A percentile compares a stretch with the other conserved stretches of the same genome.
These are phyloP conservation scores for Acarospora socialis DNA, from an alignment of 2,329 filamentous ascomycete genomes.

Conservation along the genomic window DNA sequence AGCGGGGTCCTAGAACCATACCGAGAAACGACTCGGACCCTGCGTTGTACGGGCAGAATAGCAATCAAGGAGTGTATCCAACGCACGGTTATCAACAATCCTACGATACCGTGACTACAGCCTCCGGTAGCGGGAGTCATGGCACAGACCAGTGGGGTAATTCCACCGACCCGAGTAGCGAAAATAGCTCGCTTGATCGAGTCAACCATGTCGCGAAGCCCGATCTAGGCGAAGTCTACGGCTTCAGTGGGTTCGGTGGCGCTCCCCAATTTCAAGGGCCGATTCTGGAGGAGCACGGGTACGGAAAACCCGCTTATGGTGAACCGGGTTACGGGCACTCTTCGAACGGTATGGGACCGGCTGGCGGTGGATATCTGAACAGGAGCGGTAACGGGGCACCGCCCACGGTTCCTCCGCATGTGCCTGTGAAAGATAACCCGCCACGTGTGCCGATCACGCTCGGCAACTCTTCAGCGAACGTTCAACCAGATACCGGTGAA, in stretches of 20 bases:
- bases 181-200: conserved; percentile 82
- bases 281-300: conserved; percentile 25
- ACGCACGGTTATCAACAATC: conserved; percentile 55
- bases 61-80: conserved; percentile 28
- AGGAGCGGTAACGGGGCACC: conserved; percentile 9
- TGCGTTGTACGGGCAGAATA: conserved; percentile 19
- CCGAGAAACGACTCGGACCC: conserved; percentile 24
- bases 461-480: conserved; percentile 5
- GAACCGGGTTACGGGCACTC: conserved; percentile 13
- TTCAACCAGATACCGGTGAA: conserved; percentile 27
- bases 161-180: conserved; percentile 80
- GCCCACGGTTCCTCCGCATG: conserved; percentile 11
- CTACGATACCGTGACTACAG: conserved; percentile 74
- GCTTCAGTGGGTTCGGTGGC: conserved; percentile 39
- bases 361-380: no score
- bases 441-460: conserved; percentile 17
- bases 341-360: conserved; percentile 5
- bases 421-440: conserved; percentile 12
- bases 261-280: conserved; percentile 26
- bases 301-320: conserved; percentile 13
- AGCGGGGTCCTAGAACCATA: conserved; percentile 21
- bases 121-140: conserved; percentile 56
- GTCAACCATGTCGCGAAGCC: conserved; percentile 43
- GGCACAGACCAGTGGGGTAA: conserved; percentile 60
- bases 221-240: conserved; percentile 49